Percentiles rank a stretch among this genome's conserved stretches.
These are phyloP conservation scores for Termitomyces sp. DNA, from an alignment of 768 basidiomycete species.

Conservation along the genomic window DNA sequence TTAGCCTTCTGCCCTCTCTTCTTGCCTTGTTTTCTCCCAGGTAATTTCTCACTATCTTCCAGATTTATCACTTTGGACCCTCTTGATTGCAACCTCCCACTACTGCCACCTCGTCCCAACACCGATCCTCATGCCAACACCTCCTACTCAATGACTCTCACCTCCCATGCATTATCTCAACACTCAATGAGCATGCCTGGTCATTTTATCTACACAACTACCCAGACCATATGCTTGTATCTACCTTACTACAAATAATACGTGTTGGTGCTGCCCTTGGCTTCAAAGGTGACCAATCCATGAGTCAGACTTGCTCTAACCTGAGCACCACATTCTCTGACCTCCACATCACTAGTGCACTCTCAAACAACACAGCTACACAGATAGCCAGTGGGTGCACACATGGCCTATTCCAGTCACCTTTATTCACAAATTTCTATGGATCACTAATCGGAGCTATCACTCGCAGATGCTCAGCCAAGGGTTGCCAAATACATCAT, in stretches of 20 bases:
- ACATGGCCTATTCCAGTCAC: not conserved
- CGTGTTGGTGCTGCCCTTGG: not conserved
- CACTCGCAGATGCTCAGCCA: not conserved
- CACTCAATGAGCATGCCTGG: not conserved
- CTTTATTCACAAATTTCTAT: not conserved
- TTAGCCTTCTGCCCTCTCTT: accelerated
- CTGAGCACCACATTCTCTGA: not conserved
- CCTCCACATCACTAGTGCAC: not conserved
- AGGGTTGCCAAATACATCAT: not conserved
- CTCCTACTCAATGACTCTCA: not conserved
- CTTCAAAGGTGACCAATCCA: not conserved
- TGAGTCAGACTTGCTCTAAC: not conserved
- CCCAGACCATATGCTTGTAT: not conserved
- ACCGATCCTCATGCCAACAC: not conserved
- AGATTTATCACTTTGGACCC: not conserved
- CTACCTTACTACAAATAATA: not conserved
- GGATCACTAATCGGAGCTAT: not conserved
- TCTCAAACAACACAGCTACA: not conserved
- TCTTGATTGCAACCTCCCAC: not conserved
- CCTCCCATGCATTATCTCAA: not conserved
- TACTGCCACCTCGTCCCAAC: not conserved
- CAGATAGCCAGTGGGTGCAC: not conserved
- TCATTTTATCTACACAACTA: not conserved
- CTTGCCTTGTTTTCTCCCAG: not conserved
- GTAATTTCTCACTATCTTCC: not conserved